These are phyloP conservation scores for Trichoderma koningiopsis DNA, from an alignment of 2,329 filamentous ascomycete genomes.

Conservation along the genomic window DNA sequence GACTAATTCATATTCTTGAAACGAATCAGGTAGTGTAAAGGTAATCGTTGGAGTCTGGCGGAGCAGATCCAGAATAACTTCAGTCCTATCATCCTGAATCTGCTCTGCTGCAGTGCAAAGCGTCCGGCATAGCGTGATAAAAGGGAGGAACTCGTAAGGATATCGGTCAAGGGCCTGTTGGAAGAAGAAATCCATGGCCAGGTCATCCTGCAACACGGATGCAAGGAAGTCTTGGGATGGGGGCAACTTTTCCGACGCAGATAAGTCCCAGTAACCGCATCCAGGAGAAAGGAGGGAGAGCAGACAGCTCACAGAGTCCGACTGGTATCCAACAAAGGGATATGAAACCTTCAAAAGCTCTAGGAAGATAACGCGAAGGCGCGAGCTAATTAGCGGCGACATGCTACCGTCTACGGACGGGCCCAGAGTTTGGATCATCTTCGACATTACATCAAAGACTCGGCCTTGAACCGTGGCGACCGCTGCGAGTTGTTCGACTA, in stretches of 20 bases:
- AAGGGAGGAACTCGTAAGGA: conserved; percentile 81
- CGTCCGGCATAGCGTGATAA: conserved; percentile 70
- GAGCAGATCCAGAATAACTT: conserved; percentile 64
- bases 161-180: conserved; percentile 74
- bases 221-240: conserved; percentile 40
- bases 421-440: conserved; percentile 53
- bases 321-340: conserved; percentile 69
- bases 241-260: conserved; percentile 38
- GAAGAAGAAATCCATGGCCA: conserved; percentile 62
- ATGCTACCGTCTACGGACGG: conserved; percentile 51
- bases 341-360: conserved; percentile 71
- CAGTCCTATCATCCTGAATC: conserved; percentile 42
- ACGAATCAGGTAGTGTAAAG: conserved; percentile 70
- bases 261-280: conserved; percentile 57
- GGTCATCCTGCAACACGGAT: conserved; percentile 41
- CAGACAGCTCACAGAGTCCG: conserved; percentile 68
- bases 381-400: conserved; percentile 59
- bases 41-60: conserved; percentile 74
- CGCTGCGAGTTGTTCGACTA: conserved; percentile 54
- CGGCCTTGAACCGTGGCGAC: conserved; percentile 52
- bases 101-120: conserved; percentile 49
- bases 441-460: conserved; percentile 57
- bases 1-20: conserved; percentile 73
- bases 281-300: conserved; percentile 64
- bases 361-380: conserved; percentile 65